Evolutionary conservation across 352 stramenopile species (phyloP).

Genomic region (Phytophthora rubi): DNA sequence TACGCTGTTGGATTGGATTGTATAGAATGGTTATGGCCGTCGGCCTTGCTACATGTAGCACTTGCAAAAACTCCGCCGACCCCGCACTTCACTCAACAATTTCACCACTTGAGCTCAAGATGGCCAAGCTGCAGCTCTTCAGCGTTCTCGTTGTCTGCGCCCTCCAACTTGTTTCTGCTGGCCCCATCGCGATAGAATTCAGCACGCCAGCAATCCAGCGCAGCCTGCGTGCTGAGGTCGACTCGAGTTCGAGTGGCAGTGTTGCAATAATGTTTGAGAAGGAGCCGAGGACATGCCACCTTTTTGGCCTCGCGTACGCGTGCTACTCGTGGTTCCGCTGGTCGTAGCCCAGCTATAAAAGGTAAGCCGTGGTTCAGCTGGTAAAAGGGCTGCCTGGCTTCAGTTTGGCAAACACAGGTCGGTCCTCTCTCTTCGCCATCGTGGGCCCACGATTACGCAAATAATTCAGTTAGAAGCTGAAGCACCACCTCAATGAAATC

Average conservation of each 20-base stretch:
- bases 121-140: conserved; percentile 16
- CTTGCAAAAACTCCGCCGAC: conserved; percentile 15
- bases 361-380: too few relatives aligned
- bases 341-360: too few relatives aligned
- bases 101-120: conserved; percentile 7
- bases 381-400: neutral
- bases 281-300: neutral
- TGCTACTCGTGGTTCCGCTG: conserved; percentile 3
- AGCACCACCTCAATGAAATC: neutral
- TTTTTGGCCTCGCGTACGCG: conserved; percentile 12
- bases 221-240: conserved; percentile 5
- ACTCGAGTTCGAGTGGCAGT: conserved; percentile 9
- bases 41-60: neutral
- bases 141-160: conserved; percentile 4
- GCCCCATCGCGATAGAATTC: conserved; percentile 4
- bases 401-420: neutral
- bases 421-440: neutral
- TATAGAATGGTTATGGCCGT: neutral
- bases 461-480: neutral
- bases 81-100: conserved; percentile 6
- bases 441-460: neutral
- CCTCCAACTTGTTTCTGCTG: conserved; percentile 7
- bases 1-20: neutral
- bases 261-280: neutral
- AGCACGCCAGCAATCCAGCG: neutral